Percentiles rank a stretch among this genome's conserved stretches.
Evolutionary conservation across 2,329 filamentous ascomycete genomes (phyloP).

Genomic region (Malbranchea zuffiana): DNA sequence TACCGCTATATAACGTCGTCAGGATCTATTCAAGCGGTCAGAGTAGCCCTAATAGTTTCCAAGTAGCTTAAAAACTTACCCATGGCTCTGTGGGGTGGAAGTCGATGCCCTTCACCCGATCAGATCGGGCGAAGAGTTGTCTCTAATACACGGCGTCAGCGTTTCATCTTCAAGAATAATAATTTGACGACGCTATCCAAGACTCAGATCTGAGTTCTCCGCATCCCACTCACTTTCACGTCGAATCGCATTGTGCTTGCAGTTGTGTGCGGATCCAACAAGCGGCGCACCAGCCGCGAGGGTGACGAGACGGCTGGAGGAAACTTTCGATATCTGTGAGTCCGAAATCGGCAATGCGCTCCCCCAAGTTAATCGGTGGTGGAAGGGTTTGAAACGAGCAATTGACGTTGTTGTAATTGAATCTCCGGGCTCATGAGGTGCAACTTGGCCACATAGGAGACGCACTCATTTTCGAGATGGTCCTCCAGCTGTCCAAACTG

Average conservation of each 20-base stretch:
- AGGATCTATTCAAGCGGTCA: conserved; percentile 47
- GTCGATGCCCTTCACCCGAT: conserved; percentile 95
- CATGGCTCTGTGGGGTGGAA: conserved; percentile 96
- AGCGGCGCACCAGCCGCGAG: conserved; percentile 10
- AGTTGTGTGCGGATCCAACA: conserved; percentile 16
- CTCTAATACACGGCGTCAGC: conserved; percentile 48
- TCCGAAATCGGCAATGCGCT: neutral
- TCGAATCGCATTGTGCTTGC: conserved; percentile 46
- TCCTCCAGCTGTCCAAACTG: conserved; percentile 25
- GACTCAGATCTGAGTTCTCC: too few species aligned
- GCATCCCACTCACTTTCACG: conserved; percentile 41
- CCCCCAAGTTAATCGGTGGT: neutral
- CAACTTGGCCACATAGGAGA: conserved; percentile 15
- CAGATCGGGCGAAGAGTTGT: conserved; percentile 76
- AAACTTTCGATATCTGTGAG: too few species aligned
- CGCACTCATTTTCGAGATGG: conserved; percentile 16
- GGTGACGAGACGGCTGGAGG: neutral
- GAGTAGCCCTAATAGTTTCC: conserved; percentile 10
- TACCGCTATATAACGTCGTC: conserved; percentile 92
- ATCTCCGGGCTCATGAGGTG: conserved; percentile 7
- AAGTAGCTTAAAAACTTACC: conserved; percentile 41
- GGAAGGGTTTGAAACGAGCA: neutral
- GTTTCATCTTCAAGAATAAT: too few species aligned
- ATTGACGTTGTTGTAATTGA: conserved; percentile 5
- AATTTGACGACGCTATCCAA: too few species aligned